These are phyloP conservation scores for Betula pendula DNA, from an alignment of 306 rosid species.

Conservation along the genomic window DNA sequence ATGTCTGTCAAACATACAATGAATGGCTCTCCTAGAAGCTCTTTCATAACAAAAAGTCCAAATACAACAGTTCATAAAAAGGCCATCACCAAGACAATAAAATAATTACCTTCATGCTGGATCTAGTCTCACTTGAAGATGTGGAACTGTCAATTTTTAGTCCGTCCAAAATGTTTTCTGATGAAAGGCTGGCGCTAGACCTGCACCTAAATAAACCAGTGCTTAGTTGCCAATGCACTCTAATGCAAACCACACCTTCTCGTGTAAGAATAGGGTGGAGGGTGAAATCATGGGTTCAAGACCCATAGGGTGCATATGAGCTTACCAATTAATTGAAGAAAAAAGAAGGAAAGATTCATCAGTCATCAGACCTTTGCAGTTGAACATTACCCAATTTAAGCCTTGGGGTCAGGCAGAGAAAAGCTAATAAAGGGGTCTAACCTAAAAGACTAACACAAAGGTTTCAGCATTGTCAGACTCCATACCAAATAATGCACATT, in stretches of 20 bases:
- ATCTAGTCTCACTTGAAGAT: slow-evolving; percentile 62
- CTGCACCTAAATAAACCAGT: slow-evolving; percentile 38
- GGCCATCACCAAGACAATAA: slow-evolving; percentile 5
- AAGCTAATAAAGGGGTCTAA: background rate
- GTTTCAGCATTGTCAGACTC: slow-evolving; percentile 10
- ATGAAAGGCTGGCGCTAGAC: slow-evolving; percentile 59
- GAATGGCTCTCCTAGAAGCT: background rate
- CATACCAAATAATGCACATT: background rate
- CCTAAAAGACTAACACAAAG: slow-evolving; percentile 5
- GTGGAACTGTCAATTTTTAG: slow-evolving; percentile 43
- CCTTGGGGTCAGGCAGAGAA: background rate
- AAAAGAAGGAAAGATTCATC: background rate
- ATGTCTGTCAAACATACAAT: background rate
- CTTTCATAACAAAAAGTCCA: slow-evolving; percentile 15
- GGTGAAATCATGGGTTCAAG: background rate
- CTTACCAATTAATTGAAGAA: background rate
- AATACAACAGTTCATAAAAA: slow-evolving; percentile 2
- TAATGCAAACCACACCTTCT: background rate
- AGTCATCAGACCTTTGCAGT: slow-evolving; percentile 3
- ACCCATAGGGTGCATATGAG: background rate
- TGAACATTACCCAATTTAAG: background rate
- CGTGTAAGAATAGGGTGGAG: background rate
- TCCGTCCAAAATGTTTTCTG: slow-evolving; percentile 58
- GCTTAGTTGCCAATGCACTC: slow-evolving; percentile 11
- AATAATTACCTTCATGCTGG: slow-evolving; percentile 58